These are phyloP conservation scores for Collybia nuda DNA, from an alignment of 768 basidiomycete species.

Conservation along the genomic window DNA sequence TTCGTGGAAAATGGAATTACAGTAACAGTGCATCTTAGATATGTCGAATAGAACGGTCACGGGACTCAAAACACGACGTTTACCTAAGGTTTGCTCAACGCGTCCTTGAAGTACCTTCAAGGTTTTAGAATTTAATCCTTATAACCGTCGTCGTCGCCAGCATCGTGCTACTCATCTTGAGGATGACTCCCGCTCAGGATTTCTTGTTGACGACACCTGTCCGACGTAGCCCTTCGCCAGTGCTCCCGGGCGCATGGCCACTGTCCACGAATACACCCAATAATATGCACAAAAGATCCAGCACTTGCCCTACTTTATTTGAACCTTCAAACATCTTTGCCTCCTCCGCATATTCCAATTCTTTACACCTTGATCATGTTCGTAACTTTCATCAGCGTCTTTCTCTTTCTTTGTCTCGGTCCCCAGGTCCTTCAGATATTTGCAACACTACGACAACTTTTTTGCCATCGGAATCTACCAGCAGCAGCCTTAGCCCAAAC, in stretches of 20 bases:
- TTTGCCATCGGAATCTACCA: conserved; percentile 1
- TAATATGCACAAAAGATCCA: conserved; percentile 15
- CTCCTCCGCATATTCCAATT: background rate
- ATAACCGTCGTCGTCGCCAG: too few relatives aligned
- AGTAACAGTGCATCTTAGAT: background rate
- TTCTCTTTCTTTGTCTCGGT: conserved; percentile 12
- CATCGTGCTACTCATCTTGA: too few relatives aligned
- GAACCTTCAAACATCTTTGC: background rate
- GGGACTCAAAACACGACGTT: too few relatives aligned
- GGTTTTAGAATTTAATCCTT: background rate
- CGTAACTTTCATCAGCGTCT: conserved; percentile 24
- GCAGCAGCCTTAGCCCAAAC: background rate
- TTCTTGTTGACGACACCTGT: background rate
- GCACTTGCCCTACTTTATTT: conserved; percentile 16
- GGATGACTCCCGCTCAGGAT: too few relatives aligned
- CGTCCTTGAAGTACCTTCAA: background rate
- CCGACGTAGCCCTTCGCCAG: conserved; percentile 27
- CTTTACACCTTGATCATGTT: conserved; percentile 26
- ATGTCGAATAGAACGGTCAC: conserved; percentile 5
- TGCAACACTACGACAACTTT: background rate
- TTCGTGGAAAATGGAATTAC: too few relatives aligned
- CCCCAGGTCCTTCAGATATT: background rate
- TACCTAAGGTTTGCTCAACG: background rate
- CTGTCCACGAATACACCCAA: conserved; percentile 14
- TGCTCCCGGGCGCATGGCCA: conserved; percentile 48